These are phyloP conservation scores for Penicillium verhagenii DNA, from an alignment of 495 filamentous ascomycete species.

Conservation along the genomic window DNA sequence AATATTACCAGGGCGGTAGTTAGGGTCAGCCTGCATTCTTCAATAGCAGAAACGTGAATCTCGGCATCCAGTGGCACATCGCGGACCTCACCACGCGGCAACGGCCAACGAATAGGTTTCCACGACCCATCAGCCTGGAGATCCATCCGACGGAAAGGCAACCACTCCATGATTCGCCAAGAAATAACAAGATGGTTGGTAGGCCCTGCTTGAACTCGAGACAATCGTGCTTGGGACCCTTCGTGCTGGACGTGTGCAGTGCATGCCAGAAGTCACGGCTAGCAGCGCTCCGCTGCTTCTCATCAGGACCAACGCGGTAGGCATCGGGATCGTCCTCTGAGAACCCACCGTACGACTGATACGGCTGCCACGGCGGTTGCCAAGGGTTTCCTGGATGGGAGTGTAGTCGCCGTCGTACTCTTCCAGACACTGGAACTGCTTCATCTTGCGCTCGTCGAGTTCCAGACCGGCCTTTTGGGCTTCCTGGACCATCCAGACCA, in stretches of 20 bases:
- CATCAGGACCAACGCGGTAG: slow-evolving; percentile 21
- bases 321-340: slow-evolving; percentile 16
- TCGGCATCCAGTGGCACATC: slow-evolving; percentile 73
- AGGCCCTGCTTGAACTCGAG: slow-evolving; percentile 67
- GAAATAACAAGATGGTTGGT: slow-evolving; percentile 53
- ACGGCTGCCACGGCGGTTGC: slow-evolving; percentile 25
- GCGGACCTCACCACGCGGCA: slow-evolving; percentile 76
- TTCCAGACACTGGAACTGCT: slow-evolving; percentile 61
- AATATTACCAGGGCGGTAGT: slow-evolving; percentile 77
- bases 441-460: slow-evolving; percentile 68
- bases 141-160: slow-evolving; percentile 85
- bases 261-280: slow-evolving; percentile 51
- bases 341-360: slow-evolving; percentile 12
- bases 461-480: slow-evolving; percentile 69
- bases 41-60: slow-evolving; percentile 72
- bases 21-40: slow-evolving; percentile 62
- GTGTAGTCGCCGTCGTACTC: slow-evolving; percentile 44
- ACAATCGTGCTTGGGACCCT: slow-evolving; percentile 72
- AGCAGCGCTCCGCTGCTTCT: slow-evolving; percentile 30
- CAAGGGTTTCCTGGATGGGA: slow-evolving; percentile 44
- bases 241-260: slow-evolving; percentile 57
- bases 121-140: slow-evolving; percentile 70
- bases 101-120: slow-evolving; percentile 78
- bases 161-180: slow-evolving; percentile 83
- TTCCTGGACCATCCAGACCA: slow-evolving; percentile 84